Evolutionary conservation across 1,284 basidiomycete genomes (phyloP).

Genomic region (Ceratobasidium sp.): DNA sequence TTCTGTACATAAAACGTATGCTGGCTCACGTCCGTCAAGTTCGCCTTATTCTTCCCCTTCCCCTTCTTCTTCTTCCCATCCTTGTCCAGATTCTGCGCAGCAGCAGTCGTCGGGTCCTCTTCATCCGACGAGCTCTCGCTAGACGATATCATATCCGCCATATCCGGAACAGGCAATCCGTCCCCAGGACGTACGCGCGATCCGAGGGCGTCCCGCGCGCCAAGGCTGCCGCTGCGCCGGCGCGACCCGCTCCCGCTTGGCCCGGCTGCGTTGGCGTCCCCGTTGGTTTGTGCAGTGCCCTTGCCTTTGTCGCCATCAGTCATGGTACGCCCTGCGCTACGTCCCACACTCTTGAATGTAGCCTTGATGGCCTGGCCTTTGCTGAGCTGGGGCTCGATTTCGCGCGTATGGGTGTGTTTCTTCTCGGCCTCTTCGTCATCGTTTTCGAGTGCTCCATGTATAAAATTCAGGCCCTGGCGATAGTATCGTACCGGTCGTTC

Average conservation of each 20-base stretch:
- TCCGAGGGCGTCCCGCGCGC: conserved; percentile 24
- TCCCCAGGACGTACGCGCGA: conserved; percentile 22
- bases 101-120: conserved; percentile 51
- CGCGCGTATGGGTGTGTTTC: conserved; percentile 48
- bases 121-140: conserved; percentile 55
- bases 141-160: conserved; percentile 53
- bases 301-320: conserved; percentile 16
- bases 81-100: conserved; percentile 50
- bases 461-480: conserved; percentile 78
- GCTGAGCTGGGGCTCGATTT: conserved; percentile 32
- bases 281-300: neutral
- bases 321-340: conserved; percentile 30
- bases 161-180: conserved; percentile 23
- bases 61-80: conserved; percentile 63
- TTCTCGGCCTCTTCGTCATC: conserved; percentile 52
- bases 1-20: conserved; percentile 97
- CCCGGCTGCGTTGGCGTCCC: neutral
- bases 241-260: neutral
- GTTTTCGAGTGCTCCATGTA: conserved; percentile 57
- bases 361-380: conserved; percentile 30
- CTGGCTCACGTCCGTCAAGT: conserved; percentile 59
- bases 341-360: conserved; percentile 24
- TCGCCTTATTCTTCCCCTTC: conserved; percentile 72
- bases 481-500: conserved; percentile 83
- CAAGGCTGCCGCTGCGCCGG: conserved; percentile 6